Evolutionary conservation across 208 protist genomes (phyloP).

Genomic region (Phytomonas francai): DNA sequence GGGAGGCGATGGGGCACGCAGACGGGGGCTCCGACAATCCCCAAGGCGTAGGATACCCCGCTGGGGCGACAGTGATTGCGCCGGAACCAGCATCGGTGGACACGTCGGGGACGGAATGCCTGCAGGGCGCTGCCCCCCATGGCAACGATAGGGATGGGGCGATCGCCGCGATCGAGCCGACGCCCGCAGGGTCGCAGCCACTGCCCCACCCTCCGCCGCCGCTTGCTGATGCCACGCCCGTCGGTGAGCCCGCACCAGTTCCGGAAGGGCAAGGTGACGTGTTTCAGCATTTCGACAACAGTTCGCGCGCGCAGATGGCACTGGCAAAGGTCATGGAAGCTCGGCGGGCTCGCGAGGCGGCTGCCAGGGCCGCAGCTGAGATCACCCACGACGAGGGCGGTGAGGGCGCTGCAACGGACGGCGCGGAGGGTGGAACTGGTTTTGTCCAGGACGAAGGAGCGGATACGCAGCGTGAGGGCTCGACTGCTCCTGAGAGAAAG

Average conservation of each 20-base stretch:
- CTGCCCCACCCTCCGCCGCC: too few species aligned
- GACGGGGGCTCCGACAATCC: not conserved
- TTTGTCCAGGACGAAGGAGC: not conserved
- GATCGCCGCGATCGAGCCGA: not conserved
- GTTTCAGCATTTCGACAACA: conserved; percentile 3
- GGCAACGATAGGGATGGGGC: not conserved
- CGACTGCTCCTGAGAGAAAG: not conserved
- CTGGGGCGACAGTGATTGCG: not conserved
- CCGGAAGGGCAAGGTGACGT: not conserved
- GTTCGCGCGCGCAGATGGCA: conserved; percentile 10
- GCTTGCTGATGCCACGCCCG: not conserved
- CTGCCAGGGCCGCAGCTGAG: not conserved
- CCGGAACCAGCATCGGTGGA: not conserved
- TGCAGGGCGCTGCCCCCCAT: not conserved
- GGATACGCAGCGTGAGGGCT: conserved; percentile 28
- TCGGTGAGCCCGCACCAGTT: not conserved
- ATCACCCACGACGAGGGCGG: not conserved
- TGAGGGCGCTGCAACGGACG: not conserved
- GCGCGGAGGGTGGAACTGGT: not conserved
- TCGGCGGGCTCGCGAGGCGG: conserved; percentile 11
- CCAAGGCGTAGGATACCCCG: not conserved
- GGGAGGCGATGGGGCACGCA: not conserved
- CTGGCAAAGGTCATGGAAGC: conserved; percentile 15
- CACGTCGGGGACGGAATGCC: not conserved
- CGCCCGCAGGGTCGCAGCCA: not conserved